Conservation (phyloP, 495 filamentous ascomycete genomes). For the Talaromyces trachyspermus region DNA sequence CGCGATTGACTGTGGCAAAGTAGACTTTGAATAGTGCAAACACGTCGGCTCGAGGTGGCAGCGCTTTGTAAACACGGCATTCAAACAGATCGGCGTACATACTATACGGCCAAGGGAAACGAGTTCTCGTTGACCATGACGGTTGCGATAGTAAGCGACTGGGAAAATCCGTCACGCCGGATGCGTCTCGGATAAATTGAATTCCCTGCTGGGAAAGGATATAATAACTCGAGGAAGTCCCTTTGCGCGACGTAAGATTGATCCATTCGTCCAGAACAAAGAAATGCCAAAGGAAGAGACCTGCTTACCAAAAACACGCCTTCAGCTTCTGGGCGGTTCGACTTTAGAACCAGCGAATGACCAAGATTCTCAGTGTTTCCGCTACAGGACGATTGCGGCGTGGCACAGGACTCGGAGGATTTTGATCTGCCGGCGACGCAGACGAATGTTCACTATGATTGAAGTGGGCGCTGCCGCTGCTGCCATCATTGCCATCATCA, state of each 20-base stretch:
- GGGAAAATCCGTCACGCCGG: slow-evolving; percentile 81
- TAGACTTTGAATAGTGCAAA: slow-evolving; percentile 78
- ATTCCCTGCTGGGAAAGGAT: slow-evolving; percentile 94
- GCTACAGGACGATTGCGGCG: slow-evolving; percentile 13
- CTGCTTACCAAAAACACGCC: slow-evolving; percentile 62
- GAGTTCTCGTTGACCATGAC: slow-evolving; percentile 61
- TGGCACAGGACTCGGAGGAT: neutral
- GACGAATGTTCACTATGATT: neutral
- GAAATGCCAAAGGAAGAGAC: too few species aligned
- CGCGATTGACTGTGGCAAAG: slow-evolving; percentile 93
- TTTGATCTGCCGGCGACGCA: neutral
- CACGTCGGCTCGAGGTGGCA: slow-evolving; percentile 74
- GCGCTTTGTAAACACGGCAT: slow-evolving; percentile 65
- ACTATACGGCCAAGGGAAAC: slow-evolving; percentile 86
- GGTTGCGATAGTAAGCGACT: slow-evolving; percentile 69
- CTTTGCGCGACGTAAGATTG: slow-evolving; percentile 37
- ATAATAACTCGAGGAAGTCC: slow-evolving; percentile 86
- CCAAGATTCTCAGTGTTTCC: slow-evolving; percentile 16
- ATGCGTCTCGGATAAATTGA: slow-evolving; percentile 95
- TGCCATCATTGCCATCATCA: neutral
- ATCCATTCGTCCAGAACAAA: neutral
- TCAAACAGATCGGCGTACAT: slow-evolving; percentile 86
- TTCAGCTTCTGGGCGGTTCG: slow-evolving; percentile 79
- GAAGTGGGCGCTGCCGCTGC: neutral
- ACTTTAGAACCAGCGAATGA: slow-evolving; percentile 63